A percentile compares a stretch with the other conserved stretches of the same genome.
These are phyloP conservation scores for Lentithecium fluviatile DNA, from an alignment of 495 filamentous ascomycete genomes.

Conservation along the genomic window DNA sequence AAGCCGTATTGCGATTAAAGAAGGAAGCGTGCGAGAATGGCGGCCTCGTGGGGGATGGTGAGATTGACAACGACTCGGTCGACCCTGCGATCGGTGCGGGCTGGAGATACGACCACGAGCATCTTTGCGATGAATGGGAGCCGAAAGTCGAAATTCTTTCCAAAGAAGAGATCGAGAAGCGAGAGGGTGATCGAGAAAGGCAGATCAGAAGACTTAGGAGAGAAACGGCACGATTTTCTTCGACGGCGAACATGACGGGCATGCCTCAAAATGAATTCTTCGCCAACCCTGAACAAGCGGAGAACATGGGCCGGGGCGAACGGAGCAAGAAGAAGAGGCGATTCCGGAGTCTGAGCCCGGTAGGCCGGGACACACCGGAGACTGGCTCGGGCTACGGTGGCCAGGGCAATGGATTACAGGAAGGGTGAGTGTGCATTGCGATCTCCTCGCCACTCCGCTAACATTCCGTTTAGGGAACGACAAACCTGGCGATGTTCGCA, in stretches of 20 bases:
- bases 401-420: constrained; percentile 65
- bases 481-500: constrained; percentile 86
- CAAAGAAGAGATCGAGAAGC: constrained; percentile 96
- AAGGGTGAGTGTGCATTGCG: constrained; percentile 52
- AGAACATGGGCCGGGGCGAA: constrained; percentile 81
- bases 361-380: constrained; percentile 72
- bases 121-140: constrained; percentile 88
- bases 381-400: constrained; percentile 62
- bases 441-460: constrained; percentile 2
- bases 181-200: constrained; percentile 89
- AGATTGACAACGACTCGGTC: constrained; percentile 87
- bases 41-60: constrained; percentile 70
- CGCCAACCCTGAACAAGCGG: constrained; percentile 45
- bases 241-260: constrained; percentile 70
- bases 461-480: constrained; percentile 60
- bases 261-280: constrained; percentile 52
- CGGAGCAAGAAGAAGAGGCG: constrained; percentile 90
- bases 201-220: constrained; percentile 82
- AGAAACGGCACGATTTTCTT: constrained; percentile 90
- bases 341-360: constrained; percentile 83
- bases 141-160: constrained; percentile 84
- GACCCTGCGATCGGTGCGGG: constrained; percentile 70
- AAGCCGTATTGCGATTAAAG: constrained; percentile 87
- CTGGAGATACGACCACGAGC: constrained; percentile 92
- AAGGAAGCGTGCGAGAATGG: constrained; percentile 94